phyloP scores from a whole-genome alignment of 2,329 filamentous ascomycete genomes.

The Penicillium sp. region DNA sequence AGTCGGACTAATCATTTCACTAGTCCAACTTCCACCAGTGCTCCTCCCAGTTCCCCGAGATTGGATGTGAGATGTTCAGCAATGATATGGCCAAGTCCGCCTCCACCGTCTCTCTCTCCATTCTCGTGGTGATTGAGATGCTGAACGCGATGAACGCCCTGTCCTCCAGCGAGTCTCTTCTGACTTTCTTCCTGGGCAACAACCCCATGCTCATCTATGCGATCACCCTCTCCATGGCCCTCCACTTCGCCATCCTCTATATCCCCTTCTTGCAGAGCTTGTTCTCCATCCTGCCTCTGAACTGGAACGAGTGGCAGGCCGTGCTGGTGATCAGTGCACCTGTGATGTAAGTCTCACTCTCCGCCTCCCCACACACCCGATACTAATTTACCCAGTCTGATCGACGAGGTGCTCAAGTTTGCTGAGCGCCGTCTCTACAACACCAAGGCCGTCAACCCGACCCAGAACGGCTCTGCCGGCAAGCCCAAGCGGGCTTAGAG shows the following conservation, averaged over 20 bases:
- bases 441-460: constrained; percentile 16
- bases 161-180: constrained; percentile 88
- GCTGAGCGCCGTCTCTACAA: constrained; percentile 69
- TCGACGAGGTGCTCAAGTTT: constrained; percentile 83
- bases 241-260: constrained; percentile 94
- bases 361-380: background rate
- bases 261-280: constrained; percentile 82
- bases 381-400: constrained; percentile 54
- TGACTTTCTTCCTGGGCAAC: constrained; percentile 94
- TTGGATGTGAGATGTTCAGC: constrained; percentile 89
- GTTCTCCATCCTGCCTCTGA: constrained; percentile 88
- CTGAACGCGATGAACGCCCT: constrained; percentile 98
- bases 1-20: constrained; percentile 11
- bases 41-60: constrained; percentile 78
- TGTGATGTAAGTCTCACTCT: constrained; percentile 71
- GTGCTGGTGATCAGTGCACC: constrained; percentile 85
- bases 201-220: constrained; percentile 99
- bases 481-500: constrained; percentile 41
- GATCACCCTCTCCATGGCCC: constrained; percentile 85
- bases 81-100: constrained; percentile 85
- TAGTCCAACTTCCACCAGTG: constrained; percentile 89
- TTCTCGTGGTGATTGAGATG: constrained; percentile 97
- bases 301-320: constrained; percentile 87
- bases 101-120: constrained; percentile 88
- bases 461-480: constrained; percentile 32